Base-by-base conservation (phyloP, 148 eudicot genomes). In the Camellia granthamiana region DNA sequence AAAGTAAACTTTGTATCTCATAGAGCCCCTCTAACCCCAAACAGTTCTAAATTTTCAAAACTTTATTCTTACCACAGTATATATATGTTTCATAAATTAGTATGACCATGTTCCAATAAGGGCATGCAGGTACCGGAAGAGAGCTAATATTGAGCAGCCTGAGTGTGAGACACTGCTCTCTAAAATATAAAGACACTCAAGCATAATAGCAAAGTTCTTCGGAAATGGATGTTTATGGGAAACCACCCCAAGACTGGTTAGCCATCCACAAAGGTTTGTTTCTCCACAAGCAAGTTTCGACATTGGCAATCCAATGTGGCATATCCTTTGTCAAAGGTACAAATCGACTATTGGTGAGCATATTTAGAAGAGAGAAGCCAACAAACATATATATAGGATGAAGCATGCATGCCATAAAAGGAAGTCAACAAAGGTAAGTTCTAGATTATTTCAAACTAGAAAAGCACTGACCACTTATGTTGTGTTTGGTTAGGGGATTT, bases 291-390 rank as follows among this genome's bases (percentile, higher is more conserved):
- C 23, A 51, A 54, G 4, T 77, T 16, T 52, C 18, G 18, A 49
- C 14, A 46, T 77, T 21, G n/a, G 18, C 3, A 49, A 77, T 62
- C 47, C n/a, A 43, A 61, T 6, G 75, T 56, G 67, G 69, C 67
- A 21, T 21, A 46, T 44, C 10, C 11, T 46, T 76, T 21, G 10
- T 77, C 18, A 65, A 52, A 66, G 23, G 44, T 9, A 7, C 72
- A 64, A 65, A 60, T 65, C 59, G 4, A 62, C 44, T 4, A 65
- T 30, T 51, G 49, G 70, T 74, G 72, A 52, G 72, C 44, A 76
- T 19, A 65, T 58, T 61, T 11, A 21, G 67, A 38, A 61, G 30
- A 41, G 13, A 15, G 15, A 42, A 58, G 59, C 15, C 55, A 14
- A 16, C 38, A 70, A 47, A 19, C 55, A 47, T 76, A 47, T 19